Conservation (phyloP, 352 stramenopile species). For the Phytophthora cajani region DNA sequence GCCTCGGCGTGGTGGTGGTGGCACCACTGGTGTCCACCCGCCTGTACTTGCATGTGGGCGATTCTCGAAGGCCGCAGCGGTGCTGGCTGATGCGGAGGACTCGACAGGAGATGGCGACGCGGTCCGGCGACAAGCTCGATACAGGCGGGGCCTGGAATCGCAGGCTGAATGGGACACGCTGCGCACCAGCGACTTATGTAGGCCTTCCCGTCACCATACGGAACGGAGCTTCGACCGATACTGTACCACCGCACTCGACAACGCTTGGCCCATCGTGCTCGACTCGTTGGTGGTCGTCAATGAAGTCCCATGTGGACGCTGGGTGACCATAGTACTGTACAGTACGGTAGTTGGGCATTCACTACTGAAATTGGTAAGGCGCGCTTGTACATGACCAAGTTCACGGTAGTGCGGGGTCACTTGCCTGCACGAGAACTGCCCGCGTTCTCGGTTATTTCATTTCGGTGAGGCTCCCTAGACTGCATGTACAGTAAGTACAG, state of each 20-base stretch:
- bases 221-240: neutral
- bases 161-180: conserved; percentile 2
- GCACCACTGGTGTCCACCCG: neutral
- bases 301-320: neutral
- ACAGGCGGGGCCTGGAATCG: conserved; percentile 2
- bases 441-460: neutral
- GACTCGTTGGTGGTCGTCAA: no score
- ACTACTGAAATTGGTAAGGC: neutral
- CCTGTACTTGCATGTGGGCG: neutral
- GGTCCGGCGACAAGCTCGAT: neutral
- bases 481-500: no score
- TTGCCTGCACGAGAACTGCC: neutral
- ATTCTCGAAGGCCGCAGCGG: neutral
- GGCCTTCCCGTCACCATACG: neutral
- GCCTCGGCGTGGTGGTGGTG: neutral
- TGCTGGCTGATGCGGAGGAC: neutral
- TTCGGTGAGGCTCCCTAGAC: neutral
- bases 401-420: neutral
- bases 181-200: neutral
- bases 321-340: neutral
- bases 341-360: neutral
- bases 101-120: neutral
- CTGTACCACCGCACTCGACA: no score
- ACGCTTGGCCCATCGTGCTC: no score
- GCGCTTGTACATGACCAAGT: no score